Percentiles rank a stretch among this genome's conserved stretches.
Conservation (phyloP, 2,329 filamentous ascomycete species). For the Fusarium sp. region DNA sequence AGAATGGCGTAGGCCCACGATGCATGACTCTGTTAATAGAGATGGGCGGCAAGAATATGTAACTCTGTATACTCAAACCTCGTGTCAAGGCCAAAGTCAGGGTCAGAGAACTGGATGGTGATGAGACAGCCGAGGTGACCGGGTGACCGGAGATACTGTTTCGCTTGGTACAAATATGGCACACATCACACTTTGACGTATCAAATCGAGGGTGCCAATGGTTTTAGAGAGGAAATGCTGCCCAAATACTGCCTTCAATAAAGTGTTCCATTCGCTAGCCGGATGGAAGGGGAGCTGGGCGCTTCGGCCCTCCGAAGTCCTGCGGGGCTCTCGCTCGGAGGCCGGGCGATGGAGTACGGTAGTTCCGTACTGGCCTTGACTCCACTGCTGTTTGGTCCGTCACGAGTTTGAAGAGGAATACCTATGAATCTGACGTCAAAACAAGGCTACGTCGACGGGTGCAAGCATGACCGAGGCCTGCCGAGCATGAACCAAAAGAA, state of each 20-base stretch:
- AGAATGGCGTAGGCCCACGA: conserved; percentile 23
- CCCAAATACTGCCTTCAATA: conserved; percentile 3
- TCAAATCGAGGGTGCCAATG: conserved; percentile 14
- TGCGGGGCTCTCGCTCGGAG: conserved; percentile 28
- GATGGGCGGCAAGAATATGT: conserved; percentile 15
- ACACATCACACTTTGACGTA: conserved; percentile 8
- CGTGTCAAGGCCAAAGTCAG: conserved; percentile 10
- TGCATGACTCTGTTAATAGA: neutral
- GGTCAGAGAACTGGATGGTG: conserved; percentile 21
- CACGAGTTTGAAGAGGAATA: conserved; percentile 14
- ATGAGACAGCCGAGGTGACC: conserved; percentile 34
- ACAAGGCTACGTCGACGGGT: conserved; percentile 13
- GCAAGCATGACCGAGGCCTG: conserved; percentile 38
- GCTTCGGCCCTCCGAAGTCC: conserved; percentile 40
- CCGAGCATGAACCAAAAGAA: conserved; percentile 32
- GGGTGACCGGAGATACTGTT: conserved; percentile 39
- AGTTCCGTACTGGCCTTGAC: conserved; percentile 22
- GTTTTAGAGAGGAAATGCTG: conserved; percentile 5
- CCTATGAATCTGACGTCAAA: conserved; percentile 43
- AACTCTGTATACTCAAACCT: conserved; percentile 8
- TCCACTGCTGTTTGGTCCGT: neutral
- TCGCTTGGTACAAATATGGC: conserved; percentile 7
- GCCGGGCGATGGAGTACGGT: conserved; percentile 37
- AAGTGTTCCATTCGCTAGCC: conserved; percentile 13
- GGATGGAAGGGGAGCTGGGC: conserved; percentile 40